These are phyloP conservation scores for Calonectria pauciramosa DNA, from an alignment of 2,329 filamentous ascomycete species.

Conservation along the genomic window DNA sequence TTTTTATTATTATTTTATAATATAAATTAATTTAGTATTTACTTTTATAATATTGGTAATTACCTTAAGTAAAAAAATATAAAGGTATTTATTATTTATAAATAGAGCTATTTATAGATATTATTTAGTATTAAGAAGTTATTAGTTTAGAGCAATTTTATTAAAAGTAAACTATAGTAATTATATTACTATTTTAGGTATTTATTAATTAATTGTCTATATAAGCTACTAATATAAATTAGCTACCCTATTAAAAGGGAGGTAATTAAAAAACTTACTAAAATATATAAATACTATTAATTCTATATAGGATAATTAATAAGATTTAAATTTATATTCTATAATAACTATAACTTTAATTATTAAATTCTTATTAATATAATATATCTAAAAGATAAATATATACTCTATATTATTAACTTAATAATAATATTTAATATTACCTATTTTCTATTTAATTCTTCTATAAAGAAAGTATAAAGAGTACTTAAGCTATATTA, in stretches of 20 bases:
- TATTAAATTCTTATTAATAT: too few species aligned
- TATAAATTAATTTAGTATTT: too few species aligned
- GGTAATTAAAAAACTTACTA: neutral
- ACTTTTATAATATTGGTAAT: neutral
- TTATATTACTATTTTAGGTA: neutral
- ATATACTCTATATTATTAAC: too few species aligned
- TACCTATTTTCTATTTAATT: too few species aligned
- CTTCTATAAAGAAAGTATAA: too few species aligned
- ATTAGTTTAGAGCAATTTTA: neutral
- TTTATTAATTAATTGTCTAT: neutral
- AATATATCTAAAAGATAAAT: too few species aligned
- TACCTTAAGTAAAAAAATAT: neutral
- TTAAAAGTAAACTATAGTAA: neutral
- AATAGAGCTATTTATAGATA: neutral
- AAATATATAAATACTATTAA: neutral
- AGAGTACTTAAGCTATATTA: too few species aligned
- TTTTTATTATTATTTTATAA: too few species aligned
- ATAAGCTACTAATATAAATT: neutral
- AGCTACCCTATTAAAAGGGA: neutral
- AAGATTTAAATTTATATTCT: neutral
- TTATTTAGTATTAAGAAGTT: neutral
- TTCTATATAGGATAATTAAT: neutral
- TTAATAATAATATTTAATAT: too few species aligned
- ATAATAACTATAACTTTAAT: too few species aligned
- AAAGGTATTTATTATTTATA: neutral